phyloP scores from a whole-genome alignment of 2,329 filamentous ascomycete genomes.

The Ceratocystis harringtonii region DNA sequence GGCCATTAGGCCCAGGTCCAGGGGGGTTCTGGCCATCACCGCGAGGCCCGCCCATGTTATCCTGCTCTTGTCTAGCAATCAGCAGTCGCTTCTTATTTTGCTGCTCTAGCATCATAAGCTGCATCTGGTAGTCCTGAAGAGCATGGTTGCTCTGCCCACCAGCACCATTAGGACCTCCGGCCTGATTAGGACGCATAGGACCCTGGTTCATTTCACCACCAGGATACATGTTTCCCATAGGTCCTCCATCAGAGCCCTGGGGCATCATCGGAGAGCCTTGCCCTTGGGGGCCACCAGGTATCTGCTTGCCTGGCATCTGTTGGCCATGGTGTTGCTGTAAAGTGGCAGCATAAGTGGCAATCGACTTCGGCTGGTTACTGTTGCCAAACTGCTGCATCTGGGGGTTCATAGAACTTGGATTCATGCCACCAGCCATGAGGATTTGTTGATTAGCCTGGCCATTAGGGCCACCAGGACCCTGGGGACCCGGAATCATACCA shows the following conservation, averaged over 20 bases:
- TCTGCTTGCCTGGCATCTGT: slow-evolving; percentile 66
- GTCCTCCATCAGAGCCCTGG: slow-evolving; percentile 51
- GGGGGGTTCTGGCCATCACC: slow-evolving; percentile 38
- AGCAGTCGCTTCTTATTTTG: slow-evolving; percentile 76
- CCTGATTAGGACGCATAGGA: slow-evolving; percentile 43
- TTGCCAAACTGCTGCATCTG: slow-evolving; percentile 54
- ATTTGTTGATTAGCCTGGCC: slow-evolving; percentile 42
- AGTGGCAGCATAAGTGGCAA: slow-evolving; percentile 75
- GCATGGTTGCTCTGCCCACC: slow-evolving; percentile 51
- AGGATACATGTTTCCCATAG: slow-evolving; percentile 48
- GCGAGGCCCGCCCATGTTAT: slow-evolving; percentile 36
- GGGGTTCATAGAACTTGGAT: slow-evolving; percentile 55
- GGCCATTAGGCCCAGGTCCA: slow-evolving; percentile 44
- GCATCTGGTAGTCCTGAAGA: slow-evolving; percentile 78
- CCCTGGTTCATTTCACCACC: slow-evolving; percentile 37
- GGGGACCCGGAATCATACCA: slow-evolving; percentile 57
- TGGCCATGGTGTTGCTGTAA: slow-evolving; percentile 67
- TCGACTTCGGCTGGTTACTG: slow-evolving; percentile 61
- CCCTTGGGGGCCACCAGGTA: slow-evolving; percentile 51
- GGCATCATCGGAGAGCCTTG: slow-evolving; percentile 75
- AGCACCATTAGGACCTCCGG: slow-evolving; percentile 32
- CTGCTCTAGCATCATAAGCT: slow-evolving; percentile 72
- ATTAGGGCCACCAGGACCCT: slow-evolving; percentile 41
- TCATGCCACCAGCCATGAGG: slow-evolving; percentile 56
- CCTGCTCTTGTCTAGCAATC: slow-evolving; percentile 71